Evolutionary conservation across 176 grass and related monocot genomes (phyloP).

Genomic region (Bolboschoenus planiculmis): DNA sequence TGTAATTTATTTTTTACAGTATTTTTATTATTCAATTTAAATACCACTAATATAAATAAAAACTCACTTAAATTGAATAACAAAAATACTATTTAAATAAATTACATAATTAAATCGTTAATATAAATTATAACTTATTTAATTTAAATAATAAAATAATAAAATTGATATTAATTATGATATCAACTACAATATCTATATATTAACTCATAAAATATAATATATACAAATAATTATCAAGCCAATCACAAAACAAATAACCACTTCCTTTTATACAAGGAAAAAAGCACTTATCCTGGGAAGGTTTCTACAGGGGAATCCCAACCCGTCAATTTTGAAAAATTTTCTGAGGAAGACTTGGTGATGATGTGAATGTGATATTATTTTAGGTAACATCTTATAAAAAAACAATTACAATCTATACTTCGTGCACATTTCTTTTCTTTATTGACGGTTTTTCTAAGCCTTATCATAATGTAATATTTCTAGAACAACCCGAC

Average conservation of each 20-base stretch:
- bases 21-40: too few species aligned
- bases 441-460: background rate
- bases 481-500: background rate
- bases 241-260: background rate
- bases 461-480: background rate
- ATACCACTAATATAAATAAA: too few species aligned
- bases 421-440: background rate
- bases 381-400: background rate
- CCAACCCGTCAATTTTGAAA: slow-evolving; percentile 13
- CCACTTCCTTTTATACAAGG: background rate
- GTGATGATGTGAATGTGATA: background rate
- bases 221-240: too few species aligned
- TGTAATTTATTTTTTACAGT: too few species aligned
- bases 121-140: too few species aligned
- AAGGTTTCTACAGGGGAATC: slow-evolving; percentile 20
- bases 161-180: too few species aligned
- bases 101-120: too few species aligned
- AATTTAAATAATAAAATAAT: too few species aligned
- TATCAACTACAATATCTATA: too few species aligned
- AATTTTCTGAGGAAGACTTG: background rate
- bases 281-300: background rate
- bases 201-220: too few species aligned
- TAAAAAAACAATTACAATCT: background rate
- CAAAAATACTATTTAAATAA: too few species aligned
- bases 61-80: too few species aligned